Evolutionary conservation across 2,329 filamentous ascomycete species (phyloP), one percentile per base, ranked within the genome.

Genomic region (Podosphaera fusca): DNA sequence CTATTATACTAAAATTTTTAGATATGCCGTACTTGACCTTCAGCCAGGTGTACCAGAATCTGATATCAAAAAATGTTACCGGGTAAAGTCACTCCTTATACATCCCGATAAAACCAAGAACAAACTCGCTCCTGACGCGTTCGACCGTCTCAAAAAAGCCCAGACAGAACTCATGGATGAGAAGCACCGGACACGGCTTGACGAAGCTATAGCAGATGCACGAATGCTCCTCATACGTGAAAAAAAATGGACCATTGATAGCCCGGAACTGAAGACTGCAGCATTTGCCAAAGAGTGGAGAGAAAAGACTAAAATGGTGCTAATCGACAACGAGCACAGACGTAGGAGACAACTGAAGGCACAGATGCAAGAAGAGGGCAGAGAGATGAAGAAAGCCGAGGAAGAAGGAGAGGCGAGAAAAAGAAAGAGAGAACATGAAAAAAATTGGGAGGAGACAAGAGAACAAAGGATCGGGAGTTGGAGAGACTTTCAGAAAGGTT

Each of bases 91-190:
- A n/a, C 82, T 98, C 58, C 81, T 98, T 54, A 96, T 98, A 73
- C 92, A 98, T 74, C 92, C 92, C 5, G 92, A 98, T 74, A 98
- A 98, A 71, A 95, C 92, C 58, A 82, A 82, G 66, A 96, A 98
- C 67, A 84, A 87, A 0, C 79, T 76, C 54, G 92, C 92, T 0
- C 90, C 92, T 2, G 92, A 96, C 65, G 92, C 92, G 62, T 98
- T 98, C 68, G 92, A 98, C 71, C 82, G 90, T 8, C 78, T 98
- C 34, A 95, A 95, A 67, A 95, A 96, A 71, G 92, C 92, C 0
- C 88, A 96, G 67, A 85, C 82, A 1, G 80, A 87, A 64, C 79
- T 98, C 3, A 84, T 94, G 74, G 92, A 98, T 69, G 90, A 96
- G 73, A 95, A 95, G 72, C 79, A 87, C 67, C 87, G 92, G 59